Evolutionary conservation across 441 rosid genomes (phyloP), one percentile per base, ranked within the genome.

Genomic region (Brassica hybrid): DNA sequence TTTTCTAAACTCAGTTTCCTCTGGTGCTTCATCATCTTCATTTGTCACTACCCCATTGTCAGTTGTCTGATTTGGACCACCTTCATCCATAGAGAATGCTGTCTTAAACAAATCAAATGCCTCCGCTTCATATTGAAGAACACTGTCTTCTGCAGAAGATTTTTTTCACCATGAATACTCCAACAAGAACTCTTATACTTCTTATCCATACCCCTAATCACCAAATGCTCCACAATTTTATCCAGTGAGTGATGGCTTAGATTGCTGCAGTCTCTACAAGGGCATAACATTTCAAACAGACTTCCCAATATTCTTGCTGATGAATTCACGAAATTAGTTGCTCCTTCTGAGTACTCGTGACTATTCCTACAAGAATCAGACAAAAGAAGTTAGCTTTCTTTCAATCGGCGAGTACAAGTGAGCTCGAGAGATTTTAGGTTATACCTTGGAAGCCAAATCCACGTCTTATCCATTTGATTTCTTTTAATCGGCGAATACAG

Each of bases 71-170:
- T 41, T 41, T 41, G 13, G 45, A 41, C 45, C 45, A 41, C 13
- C 45, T 57, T 57, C 62, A 9, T 8, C 62, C 19, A 57, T 19
- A 10, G 13, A 19, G 12, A 19, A 19, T 57, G 30, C 7, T 57
- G 30, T 54, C 72, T 52, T 52, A 54, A 54, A 43, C 45, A 69
- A 69, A 16, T 54, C 21, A 17, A 54, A 54, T n/a, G 59, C 23
- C 12, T 54, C 23, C 2, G 23, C 17, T 17, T 69, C 27, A 27
- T n/a, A 3, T 52, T 8, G 16, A 69, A 1, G 72, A 69, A n/a
- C 61, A 30, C 3, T 32, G 3, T 63, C 45, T 63, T 32, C 23
- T 8, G 67, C 32, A 63, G 16, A 9, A 7, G 7, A 48, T 32
- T 63, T 63, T 61, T 63, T 63, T 38, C 67, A 14, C 45, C 12